Evolutionary conservation across 1,139 yeast genomes (phyloP).

Genomic region (Debaryomyces singareniensis): DNA sequence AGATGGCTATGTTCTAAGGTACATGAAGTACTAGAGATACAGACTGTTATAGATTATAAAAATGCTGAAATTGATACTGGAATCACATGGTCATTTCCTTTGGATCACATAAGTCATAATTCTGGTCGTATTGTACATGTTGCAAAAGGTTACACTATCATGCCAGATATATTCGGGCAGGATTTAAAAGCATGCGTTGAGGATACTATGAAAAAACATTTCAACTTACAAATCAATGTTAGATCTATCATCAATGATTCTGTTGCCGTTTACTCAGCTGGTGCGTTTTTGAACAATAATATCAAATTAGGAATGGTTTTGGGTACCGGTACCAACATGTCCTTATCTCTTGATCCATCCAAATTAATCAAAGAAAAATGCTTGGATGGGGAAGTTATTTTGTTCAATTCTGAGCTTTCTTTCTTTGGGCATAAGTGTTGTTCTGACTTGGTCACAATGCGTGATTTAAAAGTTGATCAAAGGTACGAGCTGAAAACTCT

Average conservation of each 20-base stretch:
- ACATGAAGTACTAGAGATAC: slow-evolving; percentile 21
- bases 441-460: slow-evolving; percentile 25
- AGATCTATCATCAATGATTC: slow-evolving; percentile 37
- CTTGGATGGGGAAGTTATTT: slow-evolving; percentile 15
- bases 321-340: slow-evolving; percentile 42
- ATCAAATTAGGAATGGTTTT: slow-evolving; percentile 39
- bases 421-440: slow-evolving; percentile 33
- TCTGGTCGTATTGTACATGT: slow-evolving; percentile 41
- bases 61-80: slow-evolving; percentile 30
- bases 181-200: slow-evolving; percentile 42
- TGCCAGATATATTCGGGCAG: slow-evolving; percentile 29
- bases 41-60: slow-evolving; percentile 15
- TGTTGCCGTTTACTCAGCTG: slow-evolving; percentile 43
- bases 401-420: slow-evolving; percentile 36
- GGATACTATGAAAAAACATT: slow-evolving; percentile 17
- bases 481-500: slow-evolving; percentile 20
- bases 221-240: slow-evolving; percentile 22
- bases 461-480: slow-evolving; percentile 31
- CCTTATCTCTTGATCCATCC: slow-evolving; percentile 27
- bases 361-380: slow-evolving; percentile 19
- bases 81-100: slow-evolving; percentile 56
- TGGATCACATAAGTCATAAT: slow-evolving; percentile 37
- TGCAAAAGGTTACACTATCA: slow-evolving; percentile 46
- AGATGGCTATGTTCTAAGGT: slow-evolving; percentile 31
- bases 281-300: slow-evolving; percentile 30